A percentile compares a stretch with the other conserved stretches of the same genome.
phyloP scores from a whole-genome alignment of 2,329 filamentous ascomycete genomes.

The Tothia fuscella region DNA sequence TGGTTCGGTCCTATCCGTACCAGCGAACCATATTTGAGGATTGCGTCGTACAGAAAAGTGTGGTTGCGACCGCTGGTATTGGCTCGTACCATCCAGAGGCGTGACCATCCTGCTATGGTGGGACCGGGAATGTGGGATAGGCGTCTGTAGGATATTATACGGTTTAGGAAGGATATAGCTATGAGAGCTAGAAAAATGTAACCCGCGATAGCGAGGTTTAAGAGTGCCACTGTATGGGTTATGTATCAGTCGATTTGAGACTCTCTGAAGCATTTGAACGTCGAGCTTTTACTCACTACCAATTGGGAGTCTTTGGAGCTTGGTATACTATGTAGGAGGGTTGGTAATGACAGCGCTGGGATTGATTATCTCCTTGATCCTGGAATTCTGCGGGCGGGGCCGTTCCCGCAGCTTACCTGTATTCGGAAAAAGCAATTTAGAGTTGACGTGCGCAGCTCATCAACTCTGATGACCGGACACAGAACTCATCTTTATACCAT shows the following conservation, averaged over 20 bases:
- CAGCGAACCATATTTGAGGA: slow-evolving; percentile 25
- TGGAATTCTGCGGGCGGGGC: too few species aligned
- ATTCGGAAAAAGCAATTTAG: too few species aligned
- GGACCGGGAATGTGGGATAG: slow-evolving; percentile 19
- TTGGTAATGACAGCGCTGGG: too few species aligned
- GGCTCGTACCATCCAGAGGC: slow-evolving; percentile 26
- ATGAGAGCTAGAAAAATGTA: slow-evolving; percentile 4
- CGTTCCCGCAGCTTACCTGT: too few species aligned
- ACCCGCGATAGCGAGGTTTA: background rate
- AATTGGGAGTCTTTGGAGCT: background rate
- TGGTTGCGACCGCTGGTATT: slow-evolving; percentile 27
- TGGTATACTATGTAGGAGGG: too few species aligned
- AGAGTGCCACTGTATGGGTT: background rate
- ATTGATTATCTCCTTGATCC: too few species aligned
- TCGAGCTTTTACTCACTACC: background rate
- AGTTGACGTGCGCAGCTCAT: too few species aligned
- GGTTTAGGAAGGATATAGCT: slow-evolving; percentile 2
- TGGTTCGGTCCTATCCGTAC: slow-evolving; percentile 15
- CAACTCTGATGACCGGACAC: too few species aligned
- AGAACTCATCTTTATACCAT: too few species aligned
- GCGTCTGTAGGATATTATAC: slow-evolving; percentile 2
- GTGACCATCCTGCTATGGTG: slow-evolving; percentile 25
- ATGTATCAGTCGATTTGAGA: background rate
- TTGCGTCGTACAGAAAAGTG: slow-evolving; percentile 24
- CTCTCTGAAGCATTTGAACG: background rate